These are phyloP conservation scores for Paraconiothyrium brasiliense DNA, from an alignment of 2,329 filamentous ascomycete genomes.

Conservation along the genomic window DNA sequence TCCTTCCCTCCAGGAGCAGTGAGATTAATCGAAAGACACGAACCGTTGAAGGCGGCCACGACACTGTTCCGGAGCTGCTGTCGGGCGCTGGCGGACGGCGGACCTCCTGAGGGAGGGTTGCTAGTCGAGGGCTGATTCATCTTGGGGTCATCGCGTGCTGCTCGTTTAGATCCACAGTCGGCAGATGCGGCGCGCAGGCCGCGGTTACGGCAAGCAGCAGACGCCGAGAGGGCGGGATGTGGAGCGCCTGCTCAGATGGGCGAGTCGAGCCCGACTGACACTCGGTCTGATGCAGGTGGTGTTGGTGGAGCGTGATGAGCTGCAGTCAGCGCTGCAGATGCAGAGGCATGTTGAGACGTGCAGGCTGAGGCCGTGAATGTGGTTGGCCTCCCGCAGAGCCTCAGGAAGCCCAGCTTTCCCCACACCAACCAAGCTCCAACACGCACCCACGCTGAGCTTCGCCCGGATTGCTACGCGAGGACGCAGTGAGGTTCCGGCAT, in stretches of 20 bases:
- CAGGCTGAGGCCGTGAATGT: background rate
- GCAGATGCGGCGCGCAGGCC: constrained; percentile 23
- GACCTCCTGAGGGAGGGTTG: constrained; percentile 45
- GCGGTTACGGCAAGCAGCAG: constrained; percentile 9
- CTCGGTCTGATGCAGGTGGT: background rate
- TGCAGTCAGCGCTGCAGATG: constrained; percentile 7
- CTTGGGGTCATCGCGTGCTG: constrained; percentile 21
- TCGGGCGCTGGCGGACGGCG: constrained; percentile 41
- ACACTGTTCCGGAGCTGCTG: constrained; percentile 48
- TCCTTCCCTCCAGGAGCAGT: background rate
- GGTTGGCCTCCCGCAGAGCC: constrained; percentile 33
- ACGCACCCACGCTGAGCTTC: constrained; percentile 6
- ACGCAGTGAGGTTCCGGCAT: background rate
- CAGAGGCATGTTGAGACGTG: constrained; percentile 3
- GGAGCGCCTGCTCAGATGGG: background rate
- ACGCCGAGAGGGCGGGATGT: constrained; percentile 12
- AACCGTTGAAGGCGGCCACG: constrained; percentile 53
- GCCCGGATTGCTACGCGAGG: background rate
- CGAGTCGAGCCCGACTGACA: background rate
- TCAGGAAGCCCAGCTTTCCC: constrained; percentile 19
- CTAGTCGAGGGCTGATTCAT: constrained; percentile 35
- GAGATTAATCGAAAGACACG: constrained; percentile 24
- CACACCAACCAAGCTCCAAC: constrained; percentile 19
- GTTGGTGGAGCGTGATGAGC: background rate
- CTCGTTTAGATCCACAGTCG: constrained; percentile 24